These are phyloP conservation scores for Xylaria sp. DNA, from an alignment of 2,329 filamentous ascomycete genomes.

Conservation along the genomic window DNA sequence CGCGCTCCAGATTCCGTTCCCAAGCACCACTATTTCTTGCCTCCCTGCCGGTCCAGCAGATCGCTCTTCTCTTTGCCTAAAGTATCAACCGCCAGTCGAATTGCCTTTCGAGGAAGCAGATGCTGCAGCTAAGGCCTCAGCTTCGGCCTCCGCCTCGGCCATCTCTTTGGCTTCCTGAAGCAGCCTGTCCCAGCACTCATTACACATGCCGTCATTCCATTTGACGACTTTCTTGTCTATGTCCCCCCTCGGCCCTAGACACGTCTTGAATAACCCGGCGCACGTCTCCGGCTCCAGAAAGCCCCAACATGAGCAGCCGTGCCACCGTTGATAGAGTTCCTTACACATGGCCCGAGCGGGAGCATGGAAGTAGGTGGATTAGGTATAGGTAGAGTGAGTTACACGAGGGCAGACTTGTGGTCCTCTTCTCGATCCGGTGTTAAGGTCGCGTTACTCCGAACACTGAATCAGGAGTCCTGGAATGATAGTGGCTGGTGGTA, in stretches of 20 bases:
- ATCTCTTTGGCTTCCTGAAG: constrained; percentile 37
- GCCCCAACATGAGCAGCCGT: constrained; percentile 37
- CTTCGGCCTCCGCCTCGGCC: constrained; percentile 30
- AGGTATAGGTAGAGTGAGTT: constrained; percentile 3
- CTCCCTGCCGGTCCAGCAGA: not conserved
- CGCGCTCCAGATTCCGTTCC: not conserved
- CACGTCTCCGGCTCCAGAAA: constrained; percentile 37
- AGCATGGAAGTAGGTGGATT: not conserved
- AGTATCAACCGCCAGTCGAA: constrained; percentile 15
- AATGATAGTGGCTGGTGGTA: not conserved
- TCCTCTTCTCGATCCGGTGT: constrained; percentile 3
- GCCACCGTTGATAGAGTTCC: constrained; percentile 40
- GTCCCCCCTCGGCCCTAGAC: constrained; percentile 38
- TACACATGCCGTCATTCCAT: constrained; percentile 40
- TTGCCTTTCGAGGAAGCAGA: constrained; percentile 22
- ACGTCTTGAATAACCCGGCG: constrained; percentile 36
- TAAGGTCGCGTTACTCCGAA: constrained; percentile 7
- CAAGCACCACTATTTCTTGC: constrained; percentile 7
- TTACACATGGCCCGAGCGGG: constrained; percentile 34
- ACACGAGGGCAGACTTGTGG: not conserved
- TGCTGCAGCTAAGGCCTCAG: constrained; percentile 23
- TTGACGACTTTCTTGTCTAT: constrained; percentile 36
- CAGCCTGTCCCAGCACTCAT: constrained; percentile 39
- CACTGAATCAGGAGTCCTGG: constrained; percentile 6
- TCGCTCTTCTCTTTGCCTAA: not conserved